Evolutionary conservation across 179 eudicot species (phyloP).

Genomic region (Monotropa hypopitys): DNA sequence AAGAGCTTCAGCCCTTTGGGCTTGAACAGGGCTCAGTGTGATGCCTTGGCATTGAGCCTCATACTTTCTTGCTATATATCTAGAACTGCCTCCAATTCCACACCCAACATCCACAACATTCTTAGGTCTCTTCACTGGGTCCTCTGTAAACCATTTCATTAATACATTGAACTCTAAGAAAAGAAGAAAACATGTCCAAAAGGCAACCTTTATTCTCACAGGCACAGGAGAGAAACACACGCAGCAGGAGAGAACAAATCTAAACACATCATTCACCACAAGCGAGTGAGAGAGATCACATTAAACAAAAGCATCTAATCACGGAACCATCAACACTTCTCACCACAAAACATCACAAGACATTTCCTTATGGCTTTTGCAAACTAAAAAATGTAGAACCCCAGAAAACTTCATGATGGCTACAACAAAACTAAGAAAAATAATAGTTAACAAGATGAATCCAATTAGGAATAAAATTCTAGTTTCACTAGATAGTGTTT

Average conservation of each 20-base stretch:
- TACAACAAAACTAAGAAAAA: too few relatives aligned
- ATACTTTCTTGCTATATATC: constrained; percentile 68
- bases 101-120: constrained; percentile 83
- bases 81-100: constrained; percentile 95
- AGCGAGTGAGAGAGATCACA: neutral
- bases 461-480: too few relatives aligned
- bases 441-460: too few relatives aligned
- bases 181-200: neutral
- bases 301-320: neutral
- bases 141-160: constrained; percentile 33
- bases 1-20: constrained; percentile 78
- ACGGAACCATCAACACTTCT: neutral
- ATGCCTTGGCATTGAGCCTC: constrained; percentile 68
- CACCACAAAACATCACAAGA: neutral
- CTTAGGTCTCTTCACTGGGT: constrained; percentile 35
- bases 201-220: neutral
- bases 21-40: constrained; percentile 88
- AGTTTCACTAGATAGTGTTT: too few relatives aligned
- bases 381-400: too few relatives aligned
- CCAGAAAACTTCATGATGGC: too few relatives aligned
- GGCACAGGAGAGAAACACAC: neutral
- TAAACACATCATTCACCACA: too few relatives aligned
- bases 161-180: neutral
- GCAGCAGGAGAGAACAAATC: too few relatives aligned
- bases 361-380: too few relatives aligned